Evolutionary conservation across 345 rosid genomes (phyloP).

Genomic region (Sonneratia alba): DNA sequence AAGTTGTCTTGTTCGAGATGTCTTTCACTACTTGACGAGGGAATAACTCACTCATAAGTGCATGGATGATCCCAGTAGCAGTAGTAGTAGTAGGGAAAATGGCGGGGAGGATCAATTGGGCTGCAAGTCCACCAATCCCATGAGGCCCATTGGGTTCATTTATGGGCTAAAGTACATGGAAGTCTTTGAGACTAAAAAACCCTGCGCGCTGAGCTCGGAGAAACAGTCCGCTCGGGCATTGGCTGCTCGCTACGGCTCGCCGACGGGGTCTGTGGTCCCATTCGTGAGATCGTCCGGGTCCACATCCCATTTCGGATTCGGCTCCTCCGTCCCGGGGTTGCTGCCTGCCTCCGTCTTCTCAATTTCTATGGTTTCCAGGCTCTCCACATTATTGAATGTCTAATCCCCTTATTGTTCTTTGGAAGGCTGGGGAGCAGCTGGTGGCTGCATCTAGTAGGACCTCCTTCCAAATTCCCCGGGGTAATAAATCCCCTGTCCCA

Average conservation of each 20-base stretch:
- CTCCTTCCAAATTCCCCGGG: not conserved
- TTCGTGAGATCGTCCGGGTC: not conserved
- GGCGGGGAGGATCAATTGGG: not conserved
- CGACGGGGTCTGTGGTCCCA: not conserved
- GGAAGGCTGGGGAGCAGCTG: not conserved
- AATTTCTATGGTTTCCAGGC: not conserved
- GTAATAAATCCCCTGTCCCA: not conserved
- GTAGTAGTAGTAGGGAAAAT: not conserved
- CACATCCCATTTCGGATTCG: not conserved
- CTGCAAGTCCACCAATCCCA: not conserved
- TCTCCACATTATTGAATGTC: not conserved
- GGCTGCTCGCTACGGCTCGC: conserved; percentile 2
- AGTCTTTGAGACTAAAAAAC: not conserved
- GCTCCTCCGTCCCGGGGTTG: not conserved
- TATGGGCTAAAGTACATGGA: not conserved
- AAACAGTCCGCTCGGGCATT: not conserved
- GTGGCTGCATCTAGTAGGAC: not conserved
- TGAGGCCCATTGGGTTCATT: not conserved
- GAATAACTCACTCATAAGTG: no score
- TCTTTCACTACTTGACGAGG: no score
- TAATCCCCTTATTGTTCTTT: not conserved
- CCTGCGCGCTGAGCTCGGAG: not conserved
- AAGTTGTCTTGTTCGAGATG: no score
- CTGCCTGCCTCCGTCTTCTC: not conserved
- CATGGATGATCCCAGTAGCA: no score